Base-by-base conservation (phyloP, 2,329 filamentous ascomycete genomes). In the Ophiostoma angusticollis region DNA sequence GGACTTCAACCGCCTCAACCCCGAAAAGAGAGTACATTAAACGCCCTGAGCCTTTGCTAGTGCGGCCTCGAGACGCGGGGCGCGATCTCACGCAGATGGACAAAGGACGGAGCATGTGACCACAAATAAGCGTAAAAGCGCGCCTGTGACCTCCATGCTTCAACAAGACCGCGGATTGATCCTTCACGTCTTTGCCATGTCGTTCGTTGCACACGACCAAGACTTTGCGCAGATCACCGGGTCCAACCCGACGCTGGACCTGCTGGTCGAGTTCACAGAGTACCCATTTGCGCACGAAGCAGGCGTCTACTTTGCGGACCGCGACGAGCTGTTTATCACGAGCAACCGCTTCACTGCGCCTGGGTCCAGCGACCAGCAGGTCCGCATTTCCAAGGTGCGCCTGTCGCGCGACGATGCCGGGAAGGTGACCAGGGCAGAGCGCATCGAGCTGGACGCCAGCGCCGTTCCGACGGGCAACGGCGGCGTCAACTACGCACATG, bases 401-500 rank as follows among this genome's bases (percentile, higher is more conserved):
- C 34, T 43, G 37, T 21, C 30, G 17, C 17, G 18, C 24, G n/a
- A 19, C 18, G 21, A 24, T 6, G 28, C 11, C 21, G 37, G 19
- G 18, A 17, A 13, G 5, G 22, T 17, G 7, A 6, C 17, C 12
- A 8, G 7, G n/a, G 24, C 38, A 9, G 16, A 12, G 7, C 36
- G 43, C 29, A 31, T 43, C 4, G 37, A 39, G 17, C 39, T 40
- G 24, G n/a, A 13, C 19, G 25, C 37, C 2, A 32, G 16, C 16
- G 37, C 23, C 35, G n/a, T 46, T 2, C 25, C 19, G 18, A 39
- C 42, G 33, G 39, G 32, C 39, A 46, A 42, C 27, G 44, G 44
- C 27, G 44, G 35, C 19, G 44, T 44, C 35, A 44, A 42, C 39
- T 46, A 77, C 80, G 30, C 7, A 12, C 12, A 12, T 7, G 23